Evolutionary conservation across 192 early-diverging fungal species (phyloP).

Genomic region (Linnemannia hyalina): DNA sequence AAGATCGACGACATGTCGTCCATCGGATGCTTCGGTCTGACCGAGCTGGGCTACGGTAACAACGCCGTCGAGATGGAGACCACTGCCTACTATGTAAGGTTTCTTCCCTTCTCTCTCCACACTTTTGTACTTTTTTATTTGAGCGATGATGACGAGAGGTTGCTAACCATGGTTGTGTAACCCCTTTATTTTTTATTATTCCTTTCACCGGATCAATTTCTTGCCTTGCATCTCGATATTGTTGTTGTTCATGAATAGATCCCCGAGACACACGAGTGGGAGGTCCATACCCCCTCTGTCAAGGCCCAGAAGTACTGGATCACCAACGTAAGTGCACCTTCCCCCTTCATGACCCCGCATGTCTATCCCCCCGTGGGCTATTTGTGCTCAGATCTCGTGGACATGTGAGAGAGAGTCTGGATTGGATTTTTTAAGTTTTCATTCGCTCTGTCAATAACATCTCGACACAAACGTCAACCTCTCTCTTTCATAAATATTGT

Average conservation of each 20-base stretch:
- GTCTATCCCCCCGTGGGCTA: background rate
- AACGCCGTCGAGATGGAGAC: slow-evolving; percentile 89
- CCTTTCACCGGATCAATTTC: background rate
- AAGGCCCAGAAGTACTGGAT: slow-evolving; percentile 87
- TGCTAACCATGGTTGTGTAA: slow-evolving; percentile 4
- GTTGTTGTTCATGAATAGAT: slow-evolving; percentile 40
- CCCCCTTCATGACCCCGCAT: background rate
- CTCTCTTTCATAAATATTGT: background rate
- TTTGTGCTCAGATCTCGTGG: slow-evolving; percentile 2
- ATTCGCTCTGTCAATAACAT: background rate
- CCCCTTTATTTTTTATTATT: background rate
- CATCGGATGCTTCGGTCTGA: slow-evolving; percentile 83
- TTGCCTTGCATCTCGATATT: background rate
- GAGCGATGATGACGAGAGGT: slow-evolving; percentile 2
- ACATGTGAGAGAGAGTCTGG: slow-evolving; percentile 6
- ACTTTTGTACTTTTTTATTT: background rate
- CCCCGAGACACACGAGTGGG: slow-evolving; percentile 72
- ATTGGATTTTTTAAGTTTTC: background rate
- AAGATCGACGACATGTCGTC: slow-evolving; percentile 74
- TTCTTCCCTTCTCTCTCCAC: background rate
- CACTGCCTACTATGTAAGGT: slow-evolving; percentile 69
- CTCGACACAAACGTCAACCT: background rate
- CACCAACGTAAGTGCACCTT: slow-evolving; percentile 70
- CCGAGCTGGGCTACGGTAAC: slow-evolving; percentile 85
- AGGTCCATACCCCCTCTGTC: slow-evolving; percentile 80